A percentile compares a stretch with the other conserved stretches of the same genome.
Evolutionary conservation across 2,329 filamentous ascomycete species (phyloP).

Genomic region (Fusarium sp.): DNA sequence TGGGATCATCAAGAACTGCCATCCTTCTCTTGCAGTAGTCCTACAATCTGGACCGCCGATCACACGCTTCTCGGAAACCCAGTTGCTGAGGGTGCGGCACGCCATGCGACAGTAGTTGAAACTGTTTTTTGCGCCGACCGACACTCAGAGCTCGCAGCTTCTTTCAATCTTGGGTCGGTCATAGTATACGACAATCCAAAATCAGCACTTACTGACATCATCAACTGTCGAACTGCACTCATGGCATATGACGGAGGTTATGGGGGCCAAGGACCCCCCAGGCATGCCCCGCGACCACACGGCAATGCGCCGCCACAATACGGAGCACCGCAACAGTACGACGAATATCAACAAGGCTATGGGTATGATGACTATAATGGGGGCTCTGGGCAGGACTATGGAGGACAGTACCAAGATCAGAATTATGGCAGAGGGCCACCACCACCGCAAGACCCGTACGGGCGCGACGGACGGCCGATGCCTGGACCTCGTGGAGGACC

Average conservation of each 20-base stretch:
- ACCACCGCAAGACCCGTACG: conserved; percentile 57
- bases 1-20: conserved; percentile 18
- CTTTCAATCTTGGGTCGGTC: not conserved
- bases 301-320: conserved; percentile 48
- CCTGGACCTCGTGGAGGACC: conserved; percentile 58
- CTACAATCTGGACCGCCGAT: conserved; percentile 38
- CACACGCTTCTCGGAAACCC: conserved; percentile 33
- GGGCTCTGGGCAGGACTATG: conserved; percentile 54
- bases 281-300: conserved; percentile 53
- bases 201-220: not conserved
- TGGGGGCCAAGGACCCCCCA: conserved; percentile 57
- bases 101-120: conserved; percentile 44
- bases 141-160: conserved; percentile 1
- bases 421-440: conserved; percentile 58
- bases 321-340: conserved; percentile 55
- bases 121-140: conserved; percentile 31
- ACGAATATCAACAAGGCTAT: conserved; percentile 59
- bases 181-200: conserved; percentile 1
- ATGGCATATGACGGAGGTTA: conserved; percentile 65
- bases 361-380: conserved; percentile 59
- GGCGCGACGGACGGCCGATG: conserved; percentile 55
- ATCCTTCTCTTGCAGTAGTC: conserved; percentile 25
- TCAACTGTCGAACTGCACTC: conserved; percentile 2
- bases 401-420: conserved; percentile 56
- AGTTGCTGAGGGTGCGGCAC: conserved; percentile 37